Evolutionary conservation across 1,139 yeast genomes (phyloP), one percentile per base, ranked within the genome.

Genomic region (Casaregolazyma suthepensis): DNA sequence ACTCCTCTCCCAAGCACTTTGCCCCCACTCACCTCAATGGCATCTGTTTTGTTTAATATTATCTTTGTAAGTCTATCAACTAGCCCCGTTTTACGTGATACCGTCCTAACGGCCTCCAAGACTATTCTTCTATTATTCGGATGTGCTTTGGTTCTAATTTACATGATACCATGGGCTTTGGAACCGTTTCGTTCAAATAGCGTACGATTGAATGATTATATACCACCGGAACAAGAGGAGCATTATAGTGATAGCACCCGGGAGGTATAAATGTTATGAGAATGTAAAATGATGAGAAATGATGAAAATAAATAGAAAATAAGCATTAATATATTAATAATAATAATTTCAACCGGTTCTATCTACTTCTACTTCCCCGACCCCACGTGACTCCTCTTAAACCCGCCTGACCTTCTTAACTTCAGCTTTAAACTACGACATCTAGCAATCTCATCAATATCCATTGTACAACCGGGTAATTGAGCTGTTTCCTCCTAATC

Each of bases 11-110:
- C 47, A 45, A 22, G 20, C 47, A 26, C 10, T 18, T 29, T 15
- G 3, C 9, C 38, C 37, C 47, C 48, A 26, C 40, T 18, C 17
- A 26, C n/a, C 18, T 43, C n/a, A 18, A 29, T 43, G 46, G 43
- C 50, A 26, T 20, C 20, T 22, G 5, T 9, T 22, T 18, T 53
- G 29, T 40, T 47, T 22, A 57, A 57, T 29, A 46, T 54, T 40
- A 19, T 56, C 23, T 52, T 54, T 48, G 59, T 57, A 52, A 3
- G 59, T 52, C 35, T 13, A 6, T 35, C 17, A 13, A 12, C 9
- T 15, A 35, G 17, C 4, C 40, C 5, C 13, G 10, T 26, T 9
- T 26, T 6, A 26, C 31, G 10, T 9, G 10, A 26, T 26, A 12
- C 31, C 40, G 13, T 35, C 17, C 31, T 20, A 42, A 29, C 38